Evolutionary conservation across 2,329 filamentous ascomycete genomes (phyloP), one percentile per base, ranked within the genome.

Genomic region (Catunica adiposa): DNA sequence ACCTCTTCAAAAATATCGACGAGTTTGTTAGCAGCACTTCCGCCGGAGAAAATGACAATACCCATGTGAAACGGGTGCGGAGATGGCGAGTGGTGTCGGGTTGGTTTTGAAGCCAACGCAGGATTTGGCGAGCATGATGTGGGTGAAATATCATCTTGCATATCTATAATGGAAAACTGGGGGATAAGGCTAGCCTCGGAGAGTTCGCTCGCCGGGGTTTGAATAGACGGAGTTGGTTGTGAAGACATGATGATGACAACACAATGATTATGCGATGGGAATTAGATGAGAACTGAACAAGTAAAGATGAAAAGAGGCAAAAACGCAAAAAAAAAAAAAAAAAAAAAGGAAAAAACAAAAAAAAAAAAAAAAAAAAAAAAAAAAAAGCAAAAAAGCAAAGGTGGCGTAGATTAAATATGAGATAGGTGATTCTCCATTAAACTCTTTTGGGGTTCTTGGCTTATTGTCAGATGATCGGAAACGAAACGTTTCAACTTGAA

Each of bases 1-100:
- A 86, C 73, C 17, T 71, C 70, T 62, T 78, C 83, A 69, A 96
- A 96, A 9, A 95, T 86, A 66, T 96, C 90, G 42, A 96, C 90
- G 3, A 96, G 77, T 63, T 78, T 94, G 66, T 96, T 97, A 4
- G 90, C 89, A n/a, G 89, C 90, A 62, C 87, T 95, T 54, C 89
- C 89, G 40, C 89, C 89, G 0, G 89, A 94, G 68, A 96, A 92
- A 53, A 95, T 83, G 22, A 89, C 86, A 57, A 94, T 82, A 58
- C 82, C 82, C 8, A n/a, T 31, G 40, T 47, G 14, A 26, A 25
- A 25, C 8, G 44, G 11, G 23, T 48, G 44, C 11, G 17, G 44
- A 14, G 22, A 48, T 8, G 44, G 8, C 7, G 44, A 48, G 8
- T 11, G 22, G 11, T 22, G 4, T 17, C 23, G 8, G 22, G 9